Evolutionary conservation across 2,329 filamentous ascomycete species (phyloP), one percentile per base, ranked within the genome.

Genomic region (Cladosporium sp.): DNA sequence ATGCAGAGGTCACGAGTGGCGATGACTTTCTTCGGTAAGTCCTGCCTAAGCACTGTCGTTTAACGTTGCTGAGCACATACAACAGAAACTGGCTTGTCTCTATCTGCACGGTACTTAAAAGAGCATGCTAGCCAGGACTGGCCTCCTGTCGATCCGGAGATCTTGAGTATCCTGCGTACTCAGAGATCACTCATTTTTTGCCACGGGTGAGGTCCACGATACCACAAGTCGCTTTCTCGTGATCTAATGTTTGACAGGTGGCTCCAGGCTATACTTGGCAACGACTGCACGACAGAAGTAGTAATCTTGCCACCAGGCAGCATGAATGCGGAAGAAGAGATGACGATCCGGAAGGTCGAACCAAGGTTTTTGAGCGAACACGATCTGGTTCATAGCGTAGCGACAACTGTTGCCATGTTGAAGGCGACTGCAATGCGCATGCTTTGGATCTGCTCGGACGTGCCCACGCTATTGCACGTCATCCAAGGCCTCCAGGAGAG

Each of bases 191-290:
- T 64, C 11, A 8, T 11, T 2, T 64, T 57, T 11, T 64, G 51
- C 28, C 55, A 47, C 7, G 61, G 34, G 61, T 64, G 21, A 32
- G 51, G 2, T 11, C 18, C 1, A 3, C 26, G 2, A 15, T 18
- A 4, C n/a, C 47, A 38, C 5, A 11, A n/a, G 10, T 36, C 10
- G n/a, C 2, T 4, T 28, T 6, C 2, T 36, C 12, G 36, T 21
- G 8, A 2, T 2, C 44, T 62, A 5, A 62, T 26, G 0, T 0
- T 18, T 44, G 4, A 7, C 51, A 64, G 61, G 36, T 64, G 61
- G 61, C 61, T 64, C n/a, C 61, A 36, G 44, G 61, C 61, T 12
- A 64, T 38, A 6, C 61, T 64, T 6, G 61, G 61, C 21, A 47
- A 34, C 18, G 28, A 44, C 15, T 64, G 24, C 8, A 34, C 10